phyloP scores from a whole-genome alignment of 2,329 filamentous ascomycete species.

The Capronia epimyces region DNA sequence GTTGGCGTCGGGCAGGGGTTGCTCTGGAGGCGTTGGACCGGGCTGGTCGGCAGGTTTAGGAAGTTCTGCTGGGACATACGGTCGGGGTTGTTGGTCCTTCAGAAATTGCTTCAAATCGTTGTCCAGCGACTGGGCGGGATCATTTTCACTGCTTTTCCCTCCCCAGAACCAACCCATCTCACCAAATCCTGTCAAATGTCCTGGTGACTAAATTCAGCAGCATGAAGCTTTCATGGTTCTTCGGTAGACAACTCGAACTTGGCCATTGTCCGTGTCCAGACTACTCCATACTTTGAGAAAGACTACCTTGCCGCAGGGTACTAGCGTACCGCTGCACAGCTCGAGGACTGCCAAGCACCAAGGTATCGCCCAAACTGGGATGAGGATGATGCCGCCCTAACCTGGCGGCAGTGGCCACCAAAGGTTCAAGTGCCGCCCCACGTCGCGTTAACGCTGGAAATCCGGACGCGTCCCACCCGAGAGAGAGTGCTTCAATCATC shows the following conservation, averaged over 20 bases:
- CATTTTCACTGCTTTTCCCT: conserved; percentile 46
- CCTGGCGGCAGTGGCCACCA: neutral
- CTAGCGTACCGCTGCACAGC: neutral
- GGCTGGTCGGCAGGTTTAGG: conserved; percentile 18
- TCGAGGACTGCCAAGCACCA: neutral
- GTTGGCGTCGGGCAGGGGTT: conserved; percentile 28
- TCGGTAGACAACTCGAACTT: neutral
- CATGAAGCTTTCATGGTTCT: neutral
- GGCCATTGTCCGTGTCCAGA: neutral
- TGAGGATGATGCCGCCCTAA: neutral
- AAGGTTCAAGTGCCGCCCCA: too few species aligned
- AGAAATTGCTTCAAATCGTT: conserved; percentile 79
- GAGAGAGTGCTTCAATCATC: neutral
- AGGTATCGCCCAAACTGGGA: neutral
- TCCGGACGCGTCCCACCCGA: neutral
- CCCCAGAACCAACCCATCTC: conserved; percentile 62
- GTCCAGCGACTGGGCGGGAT: conserved; percentile 71
- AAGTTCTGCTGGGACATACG: conserved; percentile 48
- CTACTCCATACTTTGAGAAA: neutral
- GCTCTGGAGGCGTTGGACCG: conserved; percentile 24
- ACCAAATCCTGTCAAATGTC: neutral
- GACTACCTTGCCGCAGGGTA: neutral
- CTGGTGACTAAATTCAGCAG: neutral
- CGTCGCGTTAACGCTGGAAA: neutral
- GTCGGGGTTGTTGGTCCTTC: conserved; percentile 71